These are phyloP conservation scores for Hemileccinum impolitum DNA, from an alignment of 768 basidiomycete genomes.

Conservation along the genomic window DNA sequence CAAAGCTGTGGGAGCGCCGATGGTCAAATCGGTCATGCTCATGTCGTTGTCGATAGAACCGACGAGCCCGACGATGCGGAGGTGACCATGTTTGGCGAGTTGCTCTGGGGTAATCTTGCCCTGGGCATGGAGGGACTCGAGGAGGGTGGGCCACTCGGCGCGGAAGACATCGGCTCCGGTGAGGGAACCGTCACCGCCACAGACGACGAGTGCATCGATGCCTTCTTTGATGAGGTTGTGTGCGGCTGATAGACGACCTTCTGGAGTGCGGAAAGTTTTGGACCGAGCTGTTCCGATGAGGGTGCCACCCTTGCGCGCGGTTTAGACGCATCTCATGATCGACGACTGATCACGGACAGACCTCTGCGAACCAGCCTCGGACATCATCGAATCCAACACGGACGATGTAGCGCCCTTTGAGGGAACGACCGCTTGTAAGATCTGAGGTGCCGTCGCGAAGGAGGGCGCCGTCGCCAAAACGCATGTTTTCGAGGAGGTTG, in stretches of 20 bases:
- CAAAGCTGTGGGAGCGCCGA: constrained; percentile 92
- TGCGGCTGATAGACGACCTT: constrained; percentile 87
- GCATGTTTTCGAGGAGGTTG: constrained; percentile 63
- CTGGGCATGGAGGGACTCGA: constrained; percentile 61
- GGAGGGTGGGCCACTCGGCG: constrained; percentile 88
- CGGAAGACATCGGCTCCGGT: constrained; percentile 95
- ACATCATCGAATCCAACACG: constrained; percentile 99
- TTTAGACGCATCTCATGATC: not conserved
- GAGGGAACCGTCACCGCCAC: constrained; percentile 95
- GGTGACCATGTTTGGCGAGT: constrained; percentile 66
- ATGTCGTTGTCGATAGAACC: constrained; percentile 99
- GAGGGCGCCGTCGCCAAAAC: constrained; percentile 78
- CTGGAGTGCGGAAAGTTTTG: constrained; percentile 74
- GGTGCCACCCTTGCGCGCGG: constrained; percentile 73
- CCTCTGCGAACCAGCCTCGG: constrained; percentile 89
- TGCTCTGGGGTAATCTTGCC: constrained; percentile 81
- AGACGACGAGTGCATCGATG: constrained; percentile 95
- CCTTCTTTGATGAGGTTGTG: constrained; percentile 93
- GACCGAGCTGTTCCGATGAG: constrained; percentile 93
- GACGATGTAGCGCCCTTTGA: constrained; percentile 92
- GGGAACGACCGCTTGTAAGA: constrained; percentile 56
- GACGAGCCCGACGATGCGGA: constrained; percentile 96
- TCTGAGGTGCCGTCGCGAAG: constrained; percentile 82
- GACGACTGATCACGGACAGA: constrained; percentile 29
- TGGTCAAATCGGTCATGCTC: constrained; percentile 96